These are phyloP conservation scores for Monosporascus cannonballus DNA, from an alignment of 2,329 filamentous ascomycete species.

Conservation along the genomic window DNA sequence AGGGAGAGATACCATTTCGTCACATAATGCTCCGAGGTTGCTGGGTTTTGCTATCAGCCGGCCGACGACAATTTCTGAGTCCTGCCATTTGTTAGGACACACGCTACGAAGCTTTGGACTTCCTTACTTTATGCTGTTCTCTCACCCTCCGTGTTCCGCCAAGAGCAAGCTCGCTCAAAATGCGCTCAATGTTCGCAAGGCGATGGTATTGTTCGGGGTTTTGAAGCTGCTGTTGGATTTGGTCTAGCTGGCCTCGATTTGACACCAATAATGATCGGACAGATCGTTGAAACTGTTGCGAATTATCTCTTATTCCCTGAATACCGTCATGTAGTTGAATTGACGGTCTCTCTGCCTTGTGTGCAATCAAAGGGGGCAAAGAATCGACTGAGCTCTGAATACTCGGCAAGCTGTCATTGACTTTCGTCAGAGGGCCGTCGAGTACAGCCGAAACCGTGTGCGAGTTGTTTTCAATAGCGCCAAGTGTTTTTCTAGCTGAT, in stretches of 20 bases:
- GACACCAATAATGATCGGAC: background rate
- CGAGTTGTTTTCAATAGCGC: too few relatives aligned
- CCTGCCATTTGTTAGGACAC: background rate
- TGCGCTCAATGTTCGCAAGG: background rate
- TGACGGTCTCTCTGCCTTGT: background rate
- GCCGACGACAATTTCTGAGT: background rate
- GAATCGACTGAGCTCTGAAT: background rate
- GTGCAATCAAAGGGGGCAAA: background rate
- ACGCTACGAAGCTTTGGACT: background rate
- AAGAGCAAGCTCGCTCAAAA: background rate
- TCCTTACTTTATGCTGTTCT: background rate
- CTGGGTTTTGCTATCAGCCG: background rate
- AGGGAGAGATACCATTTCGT: background rate
- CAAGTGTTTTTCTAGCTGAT: too few relatives aligned
- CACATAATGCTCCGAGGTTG: background rate
- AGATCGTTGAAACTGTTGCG: background rate
- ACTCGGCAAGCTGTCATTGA: background rate
- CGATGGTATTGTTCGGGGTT: background rate
- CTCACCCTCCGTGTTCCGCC: background rate
- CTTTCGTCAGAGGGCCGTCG: too few relatives aligned
- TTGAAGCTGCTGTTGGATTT: background rate
- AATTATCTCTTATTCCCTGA: background rate
- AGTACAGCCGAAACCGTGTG: too few relatives aligned
- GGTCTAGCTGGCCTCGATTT: background rate
- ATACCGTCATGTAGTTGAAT: background rate